Evolutionary conservation across 2,329 filamentous ascomycete genomes (phyloP).

Genomic region (Aspergillus sojae): DNA sequence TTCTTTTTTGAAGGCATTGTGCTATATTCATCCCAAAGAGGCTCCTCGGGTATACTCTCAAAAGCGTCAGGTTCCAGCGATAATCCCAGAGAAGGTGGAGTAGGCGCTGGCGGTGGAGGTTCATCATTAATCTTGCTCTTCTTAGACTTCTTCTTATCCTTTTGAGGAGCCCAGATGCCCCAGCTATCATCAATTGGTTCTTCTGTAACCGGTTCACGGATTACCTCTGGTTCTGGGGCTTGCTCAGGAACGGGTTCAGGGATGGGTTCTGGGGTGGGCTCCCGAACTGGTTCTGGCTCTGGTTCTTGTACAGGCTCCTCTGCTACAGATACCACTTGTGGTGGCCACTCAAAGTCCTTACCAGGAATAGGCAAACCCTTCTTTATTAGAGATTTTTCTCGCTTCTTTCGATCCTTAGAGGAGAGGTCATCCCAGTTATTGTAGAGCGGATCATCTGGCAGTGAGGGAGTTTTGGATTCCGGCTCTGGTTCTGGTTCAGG

Average conservation of each 20-base stretch:
- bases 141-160: slow-evolving; percentile 53
- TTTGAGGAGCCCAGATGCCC: slow-evolving; percentile 40
- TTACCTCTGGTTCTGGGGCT: background rate
- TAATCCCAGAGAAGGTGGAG: slow-evolving; percentile 49
- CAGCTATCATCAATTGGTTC: slow-evolving; percentile 30
- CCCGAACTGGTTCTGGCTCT: slow-evolving; percentile 17
- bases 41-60: slow-evolving; percentile 37
- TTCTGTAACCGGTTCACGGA: slow-evolving; percentile 24
- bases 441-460: slow-evolving; percentile 42
- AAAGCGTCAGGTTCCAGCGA: slow-evolving; percentile 38
- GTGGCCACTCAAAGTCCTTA: slow-evolving; percentile 30
- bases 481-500: slow-evolving; percentile 27
- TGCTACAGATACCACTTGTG: slow-evolving; percentile 25
- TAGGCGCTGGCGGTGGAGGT: slow-evolving; percentile 52
- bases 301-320: slow-evolving; percentile 21
- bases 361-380: slow-evolving; percentile 35
- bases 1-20: slow-evolving; percentile 44
- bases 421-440: slow-evolving; percentile 37
- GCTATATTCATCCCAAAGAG: slow-evolving; percentile 41
- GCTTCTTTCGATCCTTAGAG: slow-evolving; percentile 50
- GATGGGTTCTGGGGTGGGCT: slow-evolving; percentile 18
- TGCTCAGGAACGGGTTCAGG: slow-evolving; percentile 29
- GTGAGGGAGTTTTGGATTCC: slow-evolving; percentile 27
- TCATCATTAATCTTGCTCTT: slow-evolving; percentile 49
- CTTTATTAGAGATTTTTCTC: slow-evolving; percentile 34